Percentiles rank a stretch among this genome's conserved stretches.
Conservation (phyloP, 208 protist genomes). For the Porcisia deanei region DNA sequence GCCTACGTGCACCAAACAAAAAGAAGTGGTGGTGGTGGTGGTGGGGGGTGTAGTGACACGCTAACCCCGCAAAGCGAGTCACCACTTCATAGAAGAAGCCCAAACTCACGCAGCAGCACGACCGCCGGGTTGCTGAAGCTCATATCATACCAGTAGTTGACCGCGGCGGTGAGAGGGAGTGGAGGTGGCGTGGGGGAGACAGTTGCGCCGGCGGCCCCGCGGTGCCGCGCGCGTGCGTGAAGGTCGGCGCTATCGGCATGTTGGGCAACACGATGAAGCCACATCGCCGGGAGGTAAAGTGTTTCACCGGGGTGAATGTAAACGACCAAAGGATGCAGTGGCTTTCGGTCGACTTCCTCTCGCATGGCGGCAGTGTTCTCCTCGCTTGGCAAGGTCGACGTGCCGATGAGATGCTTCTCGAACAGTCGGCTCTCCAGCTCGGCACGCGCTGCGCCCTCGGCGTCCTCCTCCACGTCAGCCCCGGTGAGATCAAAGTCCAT, state of each 20-base stretch:
- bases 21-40: not conserved
- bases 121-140: conserved; percentile 81
- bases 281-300: conserved; percentile 91
- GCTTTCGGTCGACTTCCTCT: conserved; percentile 21
- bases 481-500: conserved; percentile 84
- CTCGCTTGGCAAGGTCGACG: not conserved
- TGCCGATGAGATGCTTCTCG: conserved; percentile 28
- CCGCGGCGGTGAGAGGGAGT: conserved; percentile 83
- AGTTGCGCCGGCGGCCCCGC: not conserved
- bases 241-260: conserved; percentile 69
- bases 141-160: conserved; percentile 96
- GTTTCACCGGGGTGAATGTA: conserved; percentile 84
- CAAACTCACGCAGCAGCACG: conserved; percentile 84
- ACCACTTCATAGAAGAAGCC: conserved; percentile 59
- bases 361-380: conserved; percentile 7
- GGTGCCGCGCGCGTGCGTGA: conserved; percentile 25
- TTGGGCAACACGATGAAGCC: conserved; percentile 91
- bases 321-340: conserved; percentile 70
- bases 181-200: conserved; percentile 9
- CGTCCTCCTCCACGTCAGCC: conserved; percentile 39
- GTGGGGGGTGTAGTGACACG: not conserved
- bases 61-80: not conserved
- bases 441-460: conserved; percentile 16
- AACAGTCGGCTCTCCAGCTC: conserved; percentile 31
- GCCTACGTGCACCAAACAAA: not conserved